phyloP scores from a whole-genome alignment of 352 stramenopile genomes.

The Phytopythium litorale region DNA sequence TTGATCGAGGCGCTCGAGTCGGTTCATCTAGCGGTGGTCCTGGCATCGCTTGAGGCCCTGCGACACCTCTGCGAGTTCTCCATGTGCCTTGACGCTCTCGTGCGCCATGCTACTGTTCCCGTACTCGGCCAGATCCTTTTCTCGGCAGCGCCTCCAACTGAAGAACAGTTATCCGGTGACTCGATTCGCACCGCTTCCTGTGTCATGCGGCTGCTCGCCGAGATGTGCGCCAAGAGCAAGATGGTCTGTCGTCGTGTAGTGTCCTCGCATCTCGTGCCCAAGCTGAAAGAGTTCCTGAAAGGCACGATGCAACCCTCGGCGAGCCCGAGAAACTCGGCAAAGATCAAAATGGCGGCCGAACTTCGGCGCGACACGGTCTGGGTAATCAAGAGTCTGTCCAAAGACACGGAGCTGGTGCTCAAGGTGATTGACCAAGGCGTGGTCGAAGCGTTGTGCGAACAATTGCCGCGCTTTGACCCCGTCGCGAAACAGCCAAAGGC shows the following conservation, averaged over 20 bases:
- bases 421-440: constrained; percentile 55
- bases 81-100: constrained; percentile 59
- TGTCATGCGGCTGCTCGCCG: constrained; percentile 40
- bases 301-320: constrained; percentile 8
- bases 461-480: constrained; percentile 32
- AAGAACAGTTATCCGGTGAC: constrained; percentile 15
- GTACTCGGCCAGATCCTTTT: constrained; percentile 72
- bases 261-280: constrained; percentile 61
- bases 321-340: neutral
- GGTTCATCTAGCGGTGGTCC: constrained; percentile 59
- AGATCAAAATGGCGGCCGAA: constrained; percentile 6
- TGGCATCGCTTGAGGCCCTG: constrained; percentile 54
- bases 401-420: constrained; percentile 57
- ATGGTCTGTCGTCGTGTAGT: constrained; percentile 46
- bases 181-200: constrained; percentile 10
- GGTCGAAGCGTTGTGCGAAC: constrained; percentile 36
- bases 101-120: constrained; percentile 68
- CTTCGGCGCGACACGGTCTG: constrained; percentile 49
- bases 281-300: constrained; percentile 31
- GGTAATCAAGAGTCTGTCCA: constrained; percentile 55
- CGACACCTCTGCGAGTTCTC: constrained; percentile 55
- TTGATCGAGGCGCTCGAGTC: constrained; percentile 76
- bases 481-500: constrained; percentile 36
- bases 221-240: constrained; percentile 48
- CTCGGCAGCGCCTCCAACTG: constrained; percentile 20